phyloP scores from a whole-genome alignment of 345 rosid species.

The Corchorus capsularis region DNA sequence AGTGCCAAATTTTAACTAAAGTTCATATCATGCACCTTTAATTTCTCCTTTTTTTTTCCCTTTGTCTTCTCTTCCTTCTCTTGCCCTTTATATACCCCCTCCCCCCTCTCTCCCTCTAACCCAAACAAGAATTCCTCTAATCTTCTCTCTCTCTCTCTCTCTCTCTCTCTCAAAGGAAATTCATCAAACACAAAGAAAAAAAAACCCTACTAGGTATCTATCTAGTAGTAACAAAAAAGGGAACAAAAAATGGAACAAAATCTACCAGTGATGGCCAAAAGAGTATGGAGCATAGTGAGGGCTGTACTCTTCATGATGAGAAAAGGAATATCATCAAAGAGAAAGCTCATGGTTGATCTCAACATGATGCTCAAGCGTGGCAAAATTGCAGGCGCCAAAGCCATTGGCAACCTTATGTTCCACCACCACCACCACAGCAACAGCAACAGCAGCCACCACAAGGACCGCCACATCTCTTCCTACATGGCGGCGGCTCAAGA shows the following conservation, averaged over 20 bases:
- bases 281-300: slow-evolving; percentile 60
- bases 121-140: slow-evolving; percentile 20
- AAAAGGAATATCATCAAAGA: slow-evolving; percentile 58
- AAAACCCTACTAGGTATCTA: too few relatives aligned
- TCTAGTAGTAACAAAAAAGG: not conserved
- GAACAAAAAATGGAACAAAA: slow-evolving; percentile 39
- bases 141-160: slow-evolving; percentile 14
- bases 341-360: slow-evolving; percentile 66
- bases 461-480: slow-evolving; percentile 12
- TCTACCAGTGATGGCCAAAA: slow-evolving; percentile 53
- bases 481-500: slow-evolving; percentile 30
- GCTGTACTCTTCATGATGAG: slow-evolving; percentile 66
- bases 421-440: slow-evolving; percentile 45
- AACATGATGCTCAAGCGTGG: slow-evolving; percentile 79
- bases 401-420: slow-evolving; percentile 62
- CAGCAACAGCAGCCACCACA: slow-evolving; percentile 1
- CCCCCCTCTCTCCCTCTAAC: slow-evolving; percentile 21
- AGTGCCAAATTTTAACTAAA: not conserved
- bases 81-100: slow-evolving; percentile 43
- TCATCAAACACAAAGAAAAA: not conserved
- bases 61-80: not conserved
- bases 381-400: slow-evolving; percentile 61
- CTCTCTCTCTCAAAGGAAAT: slow-evolving; percentile 17
- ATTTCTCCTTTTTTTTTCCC: not conserved
- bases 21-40: not conserved